These are phyloP conservation scores for Beauveria pseudobassiana DNA, from an alignment of 2,329 filamentous ascomycete genomes.

Conservation along the genomic window DNA sequence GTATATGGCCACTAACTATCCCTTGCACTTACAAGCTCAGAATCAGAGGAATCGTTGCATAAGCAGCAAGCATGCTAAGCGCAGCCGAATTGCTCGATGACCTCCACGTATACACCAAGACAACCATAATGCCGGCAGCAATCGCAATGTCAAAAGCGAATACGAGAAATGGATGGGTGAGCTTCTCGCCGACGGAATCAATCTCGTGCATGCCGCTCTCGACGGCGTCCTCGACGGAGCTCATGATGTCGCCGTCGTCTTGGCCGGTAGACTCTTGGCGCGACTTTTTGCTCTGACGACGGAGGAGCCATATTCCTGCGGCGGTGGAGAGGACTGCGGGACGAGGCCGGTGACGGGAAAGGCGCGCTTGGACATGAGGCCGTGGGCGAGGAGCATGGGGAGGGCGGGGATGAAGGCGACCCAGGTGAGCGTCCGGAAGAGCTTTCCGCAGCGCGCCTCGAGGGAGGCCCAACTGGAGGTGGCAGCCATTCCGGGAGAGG, in stretches of 20 bases:
- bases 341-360: constrained; percentile 32
- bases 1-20: background rate
- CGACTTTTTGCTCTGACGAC: background rate
- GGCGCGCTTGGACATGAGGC: constrained; percentile 57
- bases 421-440: constrained; percentile 28
- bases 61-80: constrained; percentile 34
- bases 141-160: constrained; percentile 31
- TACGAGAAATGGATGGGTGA: constrained; percentile 27
- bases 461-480: constrained; percentile 8
- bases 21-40: constrained; percentile 29
- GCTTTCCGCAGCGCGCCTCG: constrained; percentile 14
- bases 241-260: background rate
- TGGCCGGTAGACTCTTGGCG: background rate
- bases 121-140: constrained; percentile 29
- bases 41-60: constrained; percentile 34
- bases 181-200: constrained; percentile 4
- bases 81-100: constrained; percentile 19
- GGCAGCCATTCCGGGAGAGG: background rate
- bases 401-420: constrained; percentile 32
- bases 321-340: constrained; percentile 31
- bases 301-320: constrained; percentile 18
- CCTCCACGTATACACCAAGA: constrained; percentile 35
- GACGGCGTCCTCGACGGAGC: constrained; percentile 8
- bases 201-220: constrained; percentile 7
- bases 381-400: constrained; percentile 39